These are phyloP conservation scores for Huntiella decipiens DNA, from an alignment of 2,329 filamentous ascomycete species.

Conservation along the genomic window DNA sequence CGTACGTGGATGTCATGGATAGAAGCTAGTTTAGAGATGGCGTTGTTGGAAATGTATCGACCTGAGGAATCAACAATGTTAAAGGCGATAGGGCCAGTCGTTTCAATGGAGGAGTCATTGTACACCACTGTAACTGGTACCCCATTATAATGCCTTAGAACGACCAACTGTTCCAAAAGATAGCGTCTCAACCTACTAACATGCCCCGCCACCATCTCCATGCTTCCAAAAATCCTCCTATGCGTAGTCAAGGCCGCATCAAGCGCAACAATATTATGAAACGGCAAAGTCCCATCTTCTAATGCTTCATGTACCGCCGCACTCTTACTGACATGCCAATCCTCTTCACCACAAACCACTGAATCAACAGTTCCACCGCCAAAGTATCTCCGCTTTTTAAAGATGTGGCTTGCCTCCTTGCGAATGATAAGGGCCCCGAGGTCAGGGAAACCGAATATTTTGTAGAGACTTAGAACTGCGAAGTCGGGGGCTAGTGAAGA, in stretches of 20 bases:
- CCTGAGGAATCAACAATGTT: conserved; percentile 54
- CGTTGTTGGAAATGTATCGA: conserved; percentile 59
- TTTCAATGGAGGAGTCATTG: conserved; percentile 20
- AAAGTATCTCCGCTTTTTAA: conserved; percentile 40
- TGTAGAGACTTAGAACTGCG: conserved; percentile 41
- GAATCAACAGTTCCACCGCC: conserved; percentile 49
- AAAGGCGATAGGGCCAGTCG: conserved; percentile 67
- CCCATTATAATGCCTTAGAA: conserved; percentile 52
- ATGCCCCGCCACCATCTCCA: conserved; percentile 49
- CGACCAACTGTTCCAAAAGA: conserved; percentile 37
- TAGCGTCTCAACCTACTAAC: conserved; percentile 42
- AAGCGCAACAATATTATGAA: conserved; percentile 45
- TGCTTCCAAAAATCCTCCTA: conserved; percentile 33
- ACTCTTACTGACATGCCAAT: conserved; percentile 19
- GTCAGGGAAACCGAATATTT: conserved; percentile 50
- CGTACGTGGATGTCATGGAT: conserved; percentile 67
- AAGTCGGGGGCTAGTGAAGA: conserved; percentile 36
- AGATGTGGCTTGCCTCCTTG: conserved; percentile 33
- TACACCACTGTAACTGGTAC: conserved; percentile 49
- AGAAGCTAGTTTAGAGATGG: conserved; percentile 71
- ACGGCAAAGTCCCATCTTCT: conserved; percentile 49
- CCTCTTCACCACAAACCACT: conserved; percentile 20
- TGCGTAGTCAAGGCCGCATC: conserved; percentile 40
- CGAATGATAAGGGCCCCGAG: conserved; percentile 41
- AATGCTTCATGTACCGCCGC: conserved; percentile 33